A percentile compares a stretch with the other conserved stretches of the same genome.
These are phyloP conservation scores for Hymenoscyphus albidus DNA, from an alignment of 2,329 filamentous ascomycete species.

Conservation along the genomic window DNA sequence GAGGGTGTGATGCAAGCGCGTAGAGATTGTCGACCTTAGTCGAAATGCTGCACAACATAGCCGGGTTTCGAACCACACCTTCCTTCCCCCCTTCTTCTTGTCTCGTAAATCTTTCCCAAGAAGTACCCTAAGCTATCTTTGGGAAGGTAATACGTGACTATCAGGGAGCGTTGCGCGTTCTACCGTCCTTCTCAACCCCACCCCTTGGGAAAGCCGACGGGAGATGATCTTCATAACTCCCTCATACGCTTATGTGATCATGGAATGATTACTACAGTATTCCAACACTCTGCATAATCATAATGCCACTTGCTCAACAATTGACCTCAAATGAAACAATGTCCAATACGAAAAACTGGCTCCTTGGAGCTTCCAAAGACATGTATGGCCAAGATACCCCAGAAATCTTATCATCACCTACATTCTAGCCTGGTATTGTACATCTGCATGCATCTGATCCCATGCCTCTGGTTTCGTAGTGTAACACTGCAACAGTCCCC, in stretches of 20 bases:
- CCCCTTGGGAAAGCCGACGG: not conserved
- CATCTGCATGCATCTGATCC: not conserved
- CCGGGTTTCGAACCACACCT: not conserved
- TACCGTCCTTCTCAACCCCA: not conserved
- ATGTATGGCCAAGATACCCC: not conserved
- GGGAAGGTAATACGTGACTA: not conserved
- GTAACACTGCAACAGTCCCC: not conserved
- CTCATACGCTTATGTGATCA: not conserved
- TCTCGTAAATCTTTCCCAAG: not conserved
- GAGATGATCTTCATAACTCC: not conserved
- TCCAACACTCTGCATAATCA: not conserved
- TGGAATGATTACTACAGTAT: not conserved
- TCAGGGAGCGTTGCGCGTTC: not conserved
- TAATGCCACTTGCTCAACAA: not conserved
- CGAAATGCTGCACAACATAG: slow-evolving; percentile 4
- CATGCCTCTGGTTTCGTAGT: slow-evolving; percentile 2
- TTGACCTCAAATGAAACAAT: not conserved
- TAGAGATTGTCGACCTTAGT: not conserved
- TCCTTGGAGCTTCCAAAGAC: not conserved
- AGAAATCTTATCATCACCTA: not conserved
- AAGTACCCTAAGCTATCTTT: not conserved
- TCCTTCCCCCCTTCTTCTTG: not conserved
- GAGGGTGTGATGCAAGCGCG: slow-evolving; percentile 4
- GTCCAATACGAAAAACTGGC: not conserved
- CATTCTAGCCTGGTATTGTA: not conserved